Base-by-base conservation (phyloP, 1,284 basidiomycete species). In the Malassezia dermatis region DNA sequence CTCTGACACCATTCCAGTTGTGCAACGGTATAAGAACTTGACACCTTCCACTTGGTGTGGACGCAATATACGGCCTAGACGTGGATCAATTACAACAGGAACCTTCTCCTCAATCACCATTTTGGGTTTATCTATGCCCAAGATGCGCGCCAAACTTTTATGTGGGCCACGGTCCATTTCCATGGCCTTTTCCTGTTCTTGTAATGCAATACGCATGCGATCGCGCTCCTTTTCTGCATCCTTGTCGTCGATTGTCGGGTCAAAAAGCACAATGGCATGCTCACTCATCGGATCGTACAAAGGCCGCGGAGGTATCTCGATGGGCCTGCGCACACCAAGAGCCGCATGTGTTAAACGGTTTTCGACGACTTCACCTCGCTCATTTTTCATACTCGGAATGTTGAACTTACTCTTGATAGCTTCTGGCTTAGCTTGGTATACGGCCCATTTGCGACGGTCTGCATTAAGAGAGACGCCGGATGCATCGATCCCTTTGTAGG, bases 211-310 rank as follows among this genome's bases (percentile, higher is more conserved):
- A 13, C 44, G 52, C 21, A 53, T 54, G 26, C 62, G 57, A 15
- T 58, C 63, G 30, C 64, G 63, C n/a, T 61, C 64, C 15, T 46
- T 30, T 45, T 70, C 69, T 0, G 64, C 64, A 40, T 73, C 68
- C 35, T 53, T 59, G 24, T 74, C 85, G 71, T 99, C 91, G 43
- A 94, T 84, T 0, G 93, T 98, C 0, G 93, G 93, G 69, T 99
- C 93, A 73, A 89, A 99, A 4, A 96, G 78, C 0, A 99, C 94
- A 61, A 99, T 93, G 0, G 94, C 90, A 74, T 94, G 90, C 69
- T 96, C 91, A 51, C 86, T 84, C 87, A 99, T 93, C 0, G 91
- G 94, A 73, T 99, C 90, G 69, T 93, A 86, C 13, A 96, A 78
- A 2, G 93, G 93, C 11, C 93, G 81, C 6, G 93, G 94, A 42